Evolutionary conservation across 2,329 filamentous ascomycete genomes (phyloP).

Genomic region (Sarocladiaceae sp.): DNA sequence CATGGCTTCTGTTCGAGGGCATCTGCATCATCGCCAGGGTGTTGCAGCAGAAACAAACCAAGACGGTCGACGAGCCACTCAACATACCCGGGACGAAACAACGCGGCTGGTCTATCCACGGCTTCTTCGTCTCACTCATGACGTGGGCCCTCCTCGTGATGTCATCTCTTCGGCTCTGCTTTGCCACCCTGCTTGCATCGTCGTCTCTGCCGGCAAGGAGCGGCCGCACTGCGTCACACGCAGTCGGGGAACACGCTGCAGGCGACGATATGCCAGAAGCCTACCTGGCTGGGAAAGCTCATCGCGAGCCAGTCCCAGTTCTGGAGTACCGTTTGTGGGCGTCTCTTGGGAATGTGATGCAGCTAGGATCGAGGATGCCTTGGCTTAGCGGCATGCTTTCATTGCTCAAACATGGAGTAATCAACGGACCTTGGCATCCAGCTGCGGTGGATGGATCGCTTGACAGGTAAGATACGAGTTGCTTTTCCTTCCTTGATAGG

Average conservation of each 20-base stretch:
- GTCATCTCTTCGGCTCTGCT: slow-evolving; percentile 59
- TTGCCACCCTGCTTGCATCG: slow-evolving; percentile 59
- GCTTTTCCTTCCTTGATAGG: slow-evolving; percentile 28
- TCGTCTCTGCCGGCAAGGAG: slow-evolving; percentile 53
- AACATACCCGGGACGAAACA: slow-evolving; percentile 13
- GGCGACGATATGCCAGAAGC: slow-evolving; percentile 6
- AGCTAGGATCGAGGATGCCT: slow-evolving; percentile 77
- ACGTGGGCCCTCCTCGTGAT: slow-evolving; percentile 50
- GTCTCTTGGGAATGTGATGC: slow-evolving; percentile 64
- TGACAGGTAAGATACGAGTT: slow-evolving; percentile 70
- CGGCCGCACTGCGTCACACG: slow-evolving; percentile 15
- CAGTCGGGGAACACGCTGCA: too few species aligned
- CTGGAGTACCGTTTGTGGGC: slow-evolving; percentile 72
- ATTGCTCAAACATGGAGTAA: slow-evolving; percentile 66
- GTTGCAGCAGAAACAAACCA: slow-evolving; percentile 13
- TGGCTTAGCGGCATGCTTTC: slow-evolving; percentile 76
- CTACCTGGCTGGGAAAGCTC: slow-evolving; percentile 4
- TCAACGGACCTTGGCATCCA: slow-evolving; percentile 68
- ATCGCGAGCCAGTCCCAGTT: slow-evolving; percentile 43
- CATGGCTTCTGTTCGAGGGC: slow-evolving; percentile 82
- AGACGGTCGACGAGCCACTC: slow-evolving; percentile 5
- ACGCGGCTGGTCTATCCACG: slow-evolving; percentile 33
- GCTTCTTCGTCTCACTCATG: slow-evolving; percentile 49
- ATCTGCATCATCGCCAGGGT: slow-evolving; percentile 63
- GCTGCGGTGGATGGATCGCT: slow-evolving; percentile 70